phyloP scores from a whole-genome alignment of 2,329 filamentous ascomycete species.

The Microdochium paspali region DNA sequence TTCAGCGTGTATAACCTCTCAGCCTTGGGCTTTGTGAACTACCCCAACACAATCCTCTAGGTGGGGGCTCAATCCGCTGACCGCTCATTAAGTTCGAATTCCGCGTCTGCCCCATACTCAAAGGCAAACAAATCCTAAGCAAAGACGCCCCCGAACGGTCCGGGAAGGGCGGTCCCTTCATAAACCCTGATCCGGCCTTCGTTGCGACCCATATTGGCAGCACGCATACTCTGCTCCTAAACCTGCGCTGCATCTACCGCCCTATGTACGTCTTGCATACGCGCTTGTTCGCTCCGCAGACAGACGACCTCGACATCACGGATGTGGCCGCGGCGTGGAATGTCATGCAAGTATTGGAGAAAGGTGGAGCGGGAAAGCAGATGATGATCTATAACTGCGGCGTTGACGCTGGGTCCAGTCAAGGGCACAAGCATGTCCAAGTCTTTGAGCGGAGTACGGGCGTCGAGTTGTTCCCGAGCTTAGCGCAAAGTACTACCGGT shows the following conservation, averaged over 20 bases:
- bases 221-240: slow-evolving; percentile 22
- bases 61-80: no score
- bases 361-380: slow-evolving; percentile 9
- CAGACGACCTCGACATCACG: slow-evolving; percentile 21
- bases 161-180: slow-evolving; percentile 13
- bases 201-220: slow-evolving; percentile 15
- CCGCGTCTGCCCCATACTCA: slow-evolving; percentile 12
- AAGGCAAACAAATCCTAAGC: slow-evolving; percentile 2
- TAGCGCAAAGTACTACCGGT: slow-evolving; percentile 1
- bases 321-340: slow-evolving; percentile 26
- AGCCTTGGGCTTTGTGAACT: background rate
- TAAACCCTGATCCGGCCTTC: slow-evolving; percentile 18
- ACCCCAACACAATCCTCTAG: background rate
- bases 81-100: slow-evolving; percentile 16
- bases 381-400: slow-evolving; percentile 36
- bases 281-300: slow-evolving; percentile 23
- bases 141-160: slow-evolving; percentile 14
- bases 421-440: slow-evolving; percentile 35
- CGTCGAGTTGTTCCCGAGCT: slow-evolving; percentile 18
- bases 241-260: slow-evolving; percentile 24
- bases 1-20: no score
- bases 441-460: slow-evolving; percentile 16
- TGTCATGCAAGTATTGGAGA: slow-evolving; percentile 17
- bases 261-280: slow-evolving; percentile 28
- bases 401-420: slow-evolving; percentile 27